phyloP scores from a whole-genome alignment of 257 asterid species.

The Penstemon eatonii region DNA sequence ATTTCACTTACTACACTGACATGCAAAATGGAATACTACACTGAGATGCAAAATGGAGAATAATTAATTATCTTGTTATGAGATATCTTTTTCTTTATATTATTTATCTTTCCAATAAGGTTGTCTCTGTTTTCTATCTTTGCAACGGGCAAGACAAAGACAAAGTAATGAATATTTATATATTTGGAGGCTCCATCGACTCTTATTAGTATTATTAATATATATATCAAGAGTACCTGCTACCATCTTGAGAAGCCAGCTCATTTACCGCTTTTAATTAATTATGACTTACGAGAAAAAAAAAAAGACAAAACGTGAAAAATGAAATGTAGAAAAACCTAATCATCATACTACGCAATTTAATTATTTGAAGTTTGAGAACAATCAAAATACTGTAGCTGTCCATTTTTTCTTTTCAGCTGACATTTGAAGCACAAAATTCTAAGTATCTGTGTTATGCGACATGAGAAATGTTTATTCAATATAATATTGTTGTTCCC shows the following conservation, averaged over 20 bases:
- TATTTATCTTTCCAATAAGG: neutral
- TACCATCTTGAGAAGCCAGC: slow-evolving; percentile 28
- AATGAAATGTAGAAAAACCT: neutral
- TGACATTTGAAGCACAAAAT: too few species aligned
- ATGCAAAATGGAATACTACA: neutral
- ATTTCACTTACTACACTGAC: neutral
- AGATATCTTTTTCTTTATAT: neutral
- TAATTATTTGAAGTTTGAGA: too few species aligned
- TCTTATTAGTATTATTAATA: slow-evolving; percentile 11
- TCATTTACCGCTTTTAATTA: slow-evolving; percentile 4
- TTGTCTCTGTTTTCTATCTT: neutral
- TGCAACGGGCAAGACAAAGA: neutral
- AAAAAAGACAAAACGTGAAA: neutral
- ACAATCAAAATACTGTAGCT: too few species aligned
- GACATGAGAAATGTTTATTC: too few species aligned
- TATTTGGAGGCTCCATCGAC: neutral
- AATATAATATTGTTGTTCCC: too few species aligned
- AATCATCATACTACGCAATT: neutral
- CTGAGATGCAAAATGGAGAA: neutral
- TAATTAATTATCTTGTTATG: neutral
- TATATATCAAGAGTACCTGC: slow-evolving; percentile 13
- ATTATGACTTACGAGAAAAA: neutral
- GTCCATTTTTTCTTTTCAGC: too few species aligned
- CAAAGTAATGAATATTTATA: neutral
- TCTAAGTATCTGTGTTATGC: too few species aligned